phyloP scores from a whole-genome alignment of 345 rosid genomes.

The Murraya paniculata region DNA sequence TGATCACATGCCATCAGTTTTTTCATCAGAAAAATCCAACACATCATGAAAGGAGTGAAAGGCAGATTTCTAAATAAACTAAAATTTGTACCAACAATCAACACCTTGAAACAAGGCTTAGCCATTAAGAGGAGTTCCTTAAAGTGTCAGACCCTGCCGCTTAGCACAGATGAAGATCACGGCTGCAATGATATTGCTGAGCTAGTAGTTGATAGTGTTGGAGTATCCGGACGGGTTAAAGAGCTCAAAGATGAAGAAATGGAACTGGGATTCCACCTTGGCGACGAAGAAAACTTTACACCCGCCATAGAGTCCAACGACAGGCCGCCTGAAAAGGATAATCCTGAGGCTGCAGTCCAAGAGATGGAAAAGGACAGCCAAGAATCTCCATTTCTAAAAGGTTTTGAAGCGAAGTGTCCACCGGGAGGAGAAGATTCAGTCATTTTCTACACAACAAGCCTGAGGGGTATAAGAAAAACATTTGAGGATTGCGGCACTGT shows the following conservation, averaged over 20 bases:
- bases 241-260: slow-evolving; percentile 28
- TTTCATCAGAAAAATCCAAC: neutral
- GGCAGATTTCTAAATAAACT: slow-evolving; percentile 66
- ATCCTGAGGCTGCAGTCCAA: slow-evolving; percentile 11
- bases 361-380: slow-evolving; percentile 5
- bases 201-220: neutral
- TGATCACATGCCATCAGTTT: slow-evolving; percentile 10
- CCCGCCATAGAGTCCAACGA: slow-evolving; percentile 12
- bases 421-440: slow-evolving; percentile 68
- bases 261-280: slow-evolving; percentile 12
- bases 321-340: neutral
- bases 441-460: slow-evolving; percentile 72
- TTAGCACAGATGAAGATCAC: slow-evolving; percentile 24
- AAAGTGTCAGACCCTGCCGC: slow-evolving; percentile 22
- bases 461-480: slow-evolving; percentile 79
- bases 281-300: slow-evolving; percentile 10
- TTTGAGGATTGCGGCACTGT: slow-evolving; percentile 69
- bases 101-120: slow-evolving; percentile 43
- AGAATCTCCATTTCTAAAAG: slow-evolving; percentile 23
- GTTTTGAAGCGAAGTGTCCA: slow-evolving; percentile 55
- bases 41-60: slow-evolving; percentile 58
- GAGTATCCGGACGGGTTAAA: slow-evolving; percentile 3
- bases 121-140: slow-evolving; percentile 32
- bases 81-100: slow-evolving; percentile 43
- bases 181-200: slow-evolving; percentile 20